Conservation (phyloP, 73 alveolate species). For the Paraurostyla sp. region DNA sequence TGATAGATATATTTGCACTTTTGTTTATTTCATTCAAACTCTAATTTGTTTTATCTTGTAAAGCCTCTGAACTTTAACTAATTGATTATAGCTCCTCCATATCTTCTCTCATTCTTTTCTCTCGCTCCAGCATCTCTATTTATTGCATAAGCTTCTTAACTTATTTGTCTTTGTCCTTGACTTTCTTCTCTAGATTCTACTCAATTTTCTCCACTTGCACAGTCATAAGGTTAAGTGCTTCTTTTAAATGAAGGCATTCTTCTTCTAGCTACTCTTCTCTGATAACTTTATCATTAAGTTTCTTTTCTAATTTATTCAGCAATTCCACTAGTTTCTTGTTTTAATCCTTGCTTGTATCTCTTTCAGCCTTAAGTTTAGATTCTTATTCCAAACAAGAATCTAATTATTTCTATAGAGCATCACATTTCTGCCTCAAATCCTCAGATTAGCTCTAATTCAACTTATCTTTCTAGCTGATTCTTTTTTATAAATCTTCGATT, state of each 20-base stretch:
- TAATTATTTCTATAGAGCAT: background rate
- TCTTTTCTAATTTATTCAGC: conserved; percentile 32
- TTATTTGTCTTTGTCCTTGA: conserved; percentile 28
- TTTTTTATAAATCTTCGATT: background rate
- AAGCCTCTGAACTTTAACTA: no score
- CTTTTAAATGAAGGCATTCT: conserved; percentile 19
- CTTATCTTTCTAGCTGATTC: background rate
- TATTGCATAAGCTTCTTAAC: conserved; percentile 11
- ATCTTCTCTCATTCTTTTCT: conserved; percentile 55
- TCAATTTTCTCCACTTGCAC: conserved; percentile 48
- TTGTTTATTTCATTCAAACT: no score
- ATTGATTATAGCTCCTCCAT: conserved; percentile 36
- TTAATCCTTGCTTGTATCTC: conserved; percentile 44
- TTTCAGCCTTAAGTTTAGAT: background rate
- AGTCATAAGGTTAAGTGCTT: background rate
- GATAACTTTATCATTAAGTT: conserved; percentile 23
- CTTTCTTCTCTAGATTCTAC: background rate
- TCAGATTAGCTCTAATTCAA: background rate
- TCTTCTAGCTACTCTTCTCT: conserved; percentile 60
- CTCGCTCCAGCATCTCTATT: conserved; percentile 52
- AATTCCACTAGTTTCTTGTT: conserved; percentile 59
- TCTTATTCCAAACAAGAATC: background rate
- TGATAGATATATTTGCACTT: no score
- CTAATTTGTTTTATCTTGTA: no score
- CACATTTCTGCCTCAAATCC: background rate